phyloP scores from a whole-genome alignment of 768 basidiomycete species.

The Pleurotus tuoliensis region DNA sequence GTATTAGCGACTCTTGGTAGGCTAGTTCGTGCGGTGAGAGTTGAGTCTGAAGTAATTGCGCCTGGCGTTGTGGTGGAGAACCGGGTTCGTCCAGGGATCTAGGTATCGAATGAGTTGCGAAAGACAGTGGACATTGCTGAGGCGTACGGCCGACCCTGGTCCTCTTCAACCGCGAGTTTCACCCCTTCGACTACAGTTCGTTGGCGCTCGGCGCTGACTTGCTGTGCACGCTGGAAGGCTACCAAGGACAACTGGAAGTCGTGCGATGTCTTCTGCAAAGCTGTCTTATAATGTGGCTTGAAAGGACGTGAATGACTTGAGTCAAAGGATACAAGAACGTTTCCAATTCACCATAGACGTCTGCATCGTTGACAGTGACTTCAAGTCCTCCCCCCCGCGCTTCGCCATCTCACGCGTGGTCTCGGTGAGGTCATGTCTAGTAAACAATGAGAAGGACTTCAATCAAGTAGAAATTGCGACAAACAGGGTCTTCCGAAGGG shows the following conservation, averaged over 20 bases:
- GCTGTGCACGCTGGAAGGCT: slow-evolving; percentile 89
- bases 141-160: slow-evolving; percentile 31
- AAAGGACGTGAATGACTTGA: background rate
- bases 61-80: slow-evolving; percentile 61
- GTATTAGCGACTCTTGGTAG: slow-evolving; percentile 92
- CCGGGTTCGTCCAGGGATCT: slow-evolving; percentile 33
- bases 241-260: slow-evolving; percentile 88
- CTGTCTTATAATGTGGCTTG: slow-evolving; percentile 77
- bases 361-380: slow-evolving; percentile 76
- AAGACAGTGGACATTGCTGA: slow-evolving; percentile 7
- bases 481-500: slow-evolving; percentile 80
- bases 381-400: slow-evolving; percentile 88
- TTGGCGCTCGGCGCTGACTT: slow-evolving; percentile 86
- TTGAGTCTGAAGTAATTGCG: slow-evolving; percentile 64
- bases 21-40: slow-evolving; percentile 90
- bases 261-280: slow-evolving; percentile 88
- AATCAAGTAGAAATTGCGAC: slow-evolving; percentile 26
- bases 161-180: slow-evolving; percentile 79
- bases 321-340: background rate
- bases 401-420: slow-evolving; percentile 94
- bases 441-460: slow-evolving; percentile 4
- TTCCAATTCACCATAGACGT: slow-evolving; percentile 45
- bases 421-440: slow-evolving; percentile 91
- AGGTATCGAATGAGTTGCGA: background rate
- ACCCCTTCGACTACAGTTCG: slow-evolving; percentile 85